A percentile compares a stretch with the other conserved stretches of the same genome.
These are phyloP conservation scores for Mycena chlorophos DNA, from an alignment of 768 basidiomycete genomes.

Conservation along the genomic window DNA sequence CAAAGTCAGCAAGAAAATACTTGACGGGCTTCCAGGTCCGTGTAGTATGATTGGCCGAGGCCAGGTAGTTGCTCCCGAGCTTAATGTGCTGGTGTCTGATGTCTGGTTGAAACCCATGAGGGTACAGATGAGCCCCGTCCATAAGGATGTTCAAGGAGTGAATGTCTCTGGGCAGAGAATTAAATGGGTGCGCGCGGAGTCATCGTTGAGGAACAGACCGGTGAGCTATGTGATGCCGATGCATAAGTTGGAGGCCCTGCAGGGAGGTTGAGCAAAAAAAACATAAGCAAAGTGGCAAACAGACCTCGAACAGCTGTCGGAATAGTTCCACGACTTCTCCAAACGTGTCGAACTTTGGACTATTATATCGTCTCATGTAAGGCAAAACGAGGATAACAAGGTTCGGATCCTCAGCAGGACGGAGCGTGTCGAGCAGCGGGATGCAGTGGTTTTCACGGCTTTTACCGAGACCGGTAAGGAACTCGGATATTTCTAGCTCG, in stretches of 20 bases:
- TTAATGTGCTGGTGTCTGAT: not conserved
- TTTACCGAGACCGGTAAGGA: conserved; percentile 19
- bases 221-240: conserved; percentile 25
- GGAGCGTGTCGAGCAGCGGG: conserved; percentile 28
- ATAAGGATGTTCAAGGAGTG: conserved; percentile 26
- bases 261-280: conserved; percentile 23
- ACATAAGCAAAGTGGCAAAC: not conserved
- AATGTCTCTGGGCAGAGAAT: conserved; percentile 23
- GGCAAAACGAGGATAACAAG: conserved; percentile 32
- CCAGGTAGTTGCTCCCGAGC: not conserved
- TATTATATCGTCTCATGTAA: conserved; percentile 20
- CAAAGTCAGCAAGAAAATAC: conserved; percentile 24
- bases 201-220: not conserved
- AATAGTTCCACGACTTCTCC: conserved; percentile 34
- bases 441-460: conserved; percentile 32
- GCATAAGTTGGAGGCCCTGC: conserved; percentile 38
- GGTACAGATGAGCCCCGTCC: conserved; percentile 17
- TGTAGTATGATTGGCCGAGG: not conserved
- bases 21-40: conserved; percentile 3
- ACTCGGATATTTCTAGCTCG: conserved; percentile 24
- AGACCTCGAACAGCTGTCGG: conserved; percentile 33
- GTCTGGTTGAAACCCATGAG: conserved; percentile 21
- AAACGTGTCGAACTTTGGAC: conserved; percentile 28
- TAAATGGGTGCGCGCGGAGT: not conserved
- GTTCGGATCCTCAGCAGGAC: conserved; percentile 19